phyloP scores from a whole-genome alignment of 106 monocot genomes.

The Platanthera guangdongensis region DNA sequence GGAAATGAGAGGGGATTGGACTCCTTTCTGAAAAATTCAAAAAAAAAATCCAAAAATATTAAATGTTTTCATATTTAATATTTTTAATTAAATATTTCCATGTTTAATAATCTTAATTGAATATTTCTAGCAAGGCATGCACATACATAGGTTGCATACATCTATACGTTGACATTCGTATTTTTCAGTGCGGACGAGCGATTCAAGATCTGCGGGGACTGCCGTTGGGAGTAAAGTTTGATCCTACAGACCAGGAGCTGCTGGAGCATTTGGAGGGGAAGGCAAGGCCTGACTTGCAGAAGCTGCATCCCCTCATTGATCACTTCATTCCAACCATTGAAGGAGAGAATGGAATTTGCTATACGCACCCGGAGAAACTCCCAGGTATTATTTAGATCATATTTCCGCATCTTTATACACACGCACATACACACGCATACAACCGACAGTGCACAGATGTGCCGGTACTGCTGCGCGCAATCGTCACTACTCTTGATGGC shows the following conservation, averaged over 20 bases:
- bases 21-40: no score
- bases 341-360: constrained; percentile 92
- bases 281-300: constrained; percentile 33
- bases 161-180: no score
- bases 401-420: not conserved
- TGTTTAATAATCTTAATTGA: no score
- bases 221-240: constrained; percentile 86
- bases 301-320: constrained; percentile 76
- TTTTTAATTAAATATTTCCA: no score
- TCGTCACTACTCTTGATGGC: no score
- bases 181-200: constrained; percentile 17
- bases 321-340: constrained; percentile 89
- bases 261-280: constrained; percentile 82
- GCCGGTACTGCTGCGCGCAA: no score
- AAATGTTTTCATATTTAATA: no score
- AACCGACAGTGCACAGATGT: no score
- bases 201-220: constrained; percentile 64
- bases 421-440: not conserved
- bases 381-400: constrained; percentile 33
- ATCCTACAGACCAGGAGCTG: constrained; percentile 82
- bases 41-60: no score
- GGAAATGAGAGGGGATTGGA: no score
- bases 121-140: no score
- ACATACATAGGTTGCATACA: no score
- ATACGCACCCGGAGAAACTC: constrained; percentile 92